Percentiles rank a stretch among this genome's conserved stretches.
Evolutionary conservation across 306 rosid species (phyloP).

Genomic region (Castanea sativa): DNA sequence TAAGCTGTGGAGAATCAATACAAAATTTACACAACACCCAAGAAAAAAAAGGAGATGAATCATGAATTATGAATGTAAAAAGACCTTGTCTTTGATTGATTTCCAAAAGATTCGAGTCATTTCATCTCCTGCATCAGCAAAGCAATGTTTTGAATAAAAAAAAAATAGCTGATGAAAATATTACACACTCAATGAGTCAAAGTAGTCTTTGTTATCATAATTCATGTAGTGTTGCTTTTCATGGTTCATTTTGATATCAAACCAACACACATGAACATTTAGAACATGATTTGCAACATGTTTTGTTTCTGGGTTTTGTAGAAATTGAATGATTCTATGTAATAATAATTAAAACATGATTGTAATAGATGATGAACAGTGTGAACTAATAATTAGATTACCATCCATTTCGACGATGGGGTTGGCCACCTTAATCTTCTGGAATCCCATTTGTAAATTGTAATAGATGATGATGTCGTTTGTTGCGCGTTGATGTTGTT

Average conservation of each 20-base stretch:
- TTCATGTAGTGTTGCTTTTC: too few relatives aligned
- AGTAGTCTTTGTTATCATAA: too few relatives aligned
- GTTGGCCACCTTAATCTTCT: conserved; percentile 74
- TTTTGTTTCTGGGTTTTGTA: too few relatives aligned
- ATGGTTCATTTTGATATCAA: too few relatives aligned
- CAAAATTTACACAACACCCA: background rate
- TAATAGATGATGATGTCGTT: too few relatives aligned
- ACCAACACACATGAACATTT: too few relatives aligned
- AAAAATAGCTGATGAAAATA: background rate
- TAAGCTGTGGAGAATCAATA: conserved; percentile 50
- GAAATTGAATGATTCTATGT: too few relatives aligned
- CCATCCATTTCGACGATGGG: conserved; percentile 99
- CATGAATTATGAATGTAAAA: background rate
- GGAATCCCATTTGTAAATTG: conserved; percentile 49
- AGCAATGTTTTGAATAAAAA: background rate
- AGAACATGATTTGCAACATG: too few relatives aligned
- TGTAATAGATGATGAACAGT: too few relatives aligned
- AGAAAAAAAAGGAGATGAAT: background rate
- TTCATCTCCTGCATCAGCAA: conserved; percentile 73
- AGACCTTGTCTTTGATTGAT: conserved; percentile 85
- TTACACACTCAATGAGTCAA: background rate
- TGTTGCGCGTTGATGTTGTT: too few relatives aligned
- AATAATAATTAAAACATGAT: too few relatives aligned
- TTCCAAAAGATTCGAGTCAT: conserved; percentile 96
- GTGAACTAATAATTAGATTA: conserved; percentile 1